Evolutionary conservation across 352 stramenopile species (phyloP), one percentile per base, ranked within the genome.

Genomic region (Pelagophyceae sp.): DNA sequence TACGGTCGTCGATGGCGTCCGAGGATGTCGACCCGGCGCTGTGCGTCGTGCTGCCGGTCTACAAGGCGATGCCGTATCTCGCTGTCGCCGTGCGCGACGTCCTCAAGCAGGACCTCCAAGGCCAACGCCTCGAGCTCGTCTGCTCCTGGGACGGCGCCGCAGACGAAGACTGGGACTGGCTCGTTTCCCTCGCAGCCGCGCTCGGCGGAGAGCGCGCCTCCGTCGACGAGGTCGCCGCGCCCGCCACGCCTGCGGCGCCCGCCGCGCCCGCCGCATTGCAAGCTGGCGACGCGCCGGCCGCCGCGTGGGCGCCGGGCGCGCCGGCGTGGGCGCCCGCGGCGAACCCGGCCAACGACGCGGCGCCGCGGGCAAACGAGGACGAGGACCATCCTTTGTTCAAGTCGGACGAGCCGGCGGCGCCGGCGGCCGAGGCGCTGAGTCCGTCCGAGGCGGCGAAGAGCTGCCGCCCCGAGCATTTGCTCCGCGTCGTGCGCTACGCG

Each of bases 21-120:
- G n/a, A n/a, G n/a, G n/a, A n/a, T n/a, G 11, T 54, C 11, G 23
- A 23, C 45, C 11, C 45, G 45, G 61, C 61, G n/a, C 3, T 71
- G 3, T 38, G 31, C 33, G 75, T 79, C 19, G 2, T 79, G 11
- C 58, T 79, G 38, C 75, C 75, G 27, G 64, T 79, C 63, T 76
- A 79, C 64, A 79, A 79, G n/a, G 75, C 75, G 2, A 60, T 75
- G 51, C 75, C 75, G 5, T 79, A 79, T 63, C 61, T 79, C 25
- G 17, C 75, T 11, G 33, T 63, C 40, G 75, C 75, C 32, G 37
- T 79, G 20, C 75, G 38, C 20, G 58, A 72, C 75, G 38, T 79
- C 40, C 38, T 79, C 2, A 40, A 38, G 33, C 75, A 79, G 38
- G 63, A 72, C 15, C 38, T 71, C 61, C 32, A 33, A 31, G 75